phyloP scores from a whole-genome alignment of 371 early-diverging fungal species.

The Cladochytrium tenue region DNA sequence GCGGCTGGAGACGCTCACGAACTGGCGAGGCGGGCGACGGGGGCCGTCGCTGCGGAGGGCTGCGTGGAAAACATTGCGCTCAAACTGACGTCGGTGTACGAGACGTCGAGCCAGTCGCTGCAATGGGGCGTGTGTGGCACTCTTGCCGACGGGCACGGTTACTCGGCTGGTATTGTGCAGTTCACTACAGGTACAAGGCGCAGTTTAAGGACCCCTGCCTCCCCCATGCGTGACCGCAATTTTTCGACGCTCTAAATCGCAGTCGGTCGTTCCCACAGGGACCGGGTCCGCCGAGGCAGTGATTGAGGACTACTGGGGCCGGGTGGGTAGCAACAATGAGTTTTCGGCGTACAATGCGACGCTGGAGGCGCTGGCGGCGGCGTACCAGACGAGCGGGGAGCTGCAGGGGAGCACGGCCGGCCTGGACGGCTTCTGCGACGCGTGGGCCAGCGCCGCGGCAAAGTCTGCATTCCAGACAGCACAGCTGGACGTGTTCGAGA shows the following conservation, averaged over 20 bases:
- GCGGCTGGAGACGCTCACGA: too few species aligned
- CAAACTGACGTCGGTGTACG: slow-evolving; percentile 25
- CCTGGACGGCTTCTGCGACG: slow-evolving; percentile 22
- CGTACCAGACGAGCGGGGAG: background rate
- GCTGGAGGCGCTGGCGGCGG: background rate
- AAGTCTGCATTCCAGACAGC: slow-evolving; percentile 10
- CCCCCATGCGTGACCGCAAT: background rate
- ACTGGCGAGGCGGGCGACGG: too few species aligned
- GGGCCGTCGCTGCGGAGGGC: too few species aligned
- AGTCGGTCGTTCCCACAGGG: background rate
- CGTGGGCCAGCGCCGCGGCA: slow-evolving; percentile 16
- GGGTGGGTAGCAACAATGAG: background rate
- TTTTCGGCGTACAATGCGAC: slow-evolving; percentile 6
- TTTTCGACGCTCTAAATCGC: background rate
- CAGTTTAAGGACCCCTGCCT: too few species aligned
- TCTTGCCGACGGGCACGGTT: slow-evolving; percentile 22
- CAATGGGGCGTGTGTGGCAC: slow-evolving; percentile 16
- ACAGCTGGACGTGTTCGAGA: slow-evolving; percentile 10
- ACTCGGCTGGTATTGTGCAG: slow-evolving; percentile 29
- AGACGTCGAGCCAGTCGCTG: slow-evolving; percentile 19
- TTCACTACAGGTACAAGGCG: slow-evolving; percentile 23
- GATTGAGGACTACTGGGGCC: slow-evolving; percentile 5
- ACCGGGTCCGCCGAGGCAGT: slow-evolving; percentile 23
- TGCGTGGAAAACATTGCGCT: slow-evolving; percentile 18
- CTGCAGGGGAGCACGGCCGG: slow-evolving; percentile 6